Base-by-base conservation (phyloP, 176 grass and related monocot species). In the Oropetium thomaeum region DNA sequence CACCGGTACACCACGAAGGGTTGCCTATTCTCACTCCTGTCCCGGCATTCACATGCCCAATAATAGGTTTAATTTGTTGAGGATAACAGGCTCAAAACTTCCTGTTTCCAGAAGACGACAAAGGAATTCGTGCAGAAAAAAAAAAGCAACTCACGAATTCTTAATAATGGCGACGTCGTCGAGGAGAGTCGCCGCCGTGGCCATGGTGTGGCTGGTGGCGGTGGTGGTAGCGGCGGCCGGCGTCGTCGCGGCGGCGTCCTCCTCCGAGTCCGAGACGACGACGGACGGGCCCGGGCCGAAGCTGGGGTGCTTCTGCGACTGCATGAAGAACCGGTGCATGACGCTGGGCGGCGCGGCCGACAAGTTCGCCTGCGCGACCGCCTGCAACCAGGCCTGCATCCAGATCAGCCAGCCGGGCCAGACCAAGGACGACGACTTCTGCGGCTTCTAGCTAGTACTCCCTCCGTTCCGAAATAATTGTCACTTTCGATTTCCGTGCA, bases 301-400 rank as follows among this genome's bases (percentile, higher is more conserved):
- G 71, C 71, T 45, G 17, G 68, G 59, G 38, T 85, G 76, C 69
- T 79, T 41, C 69, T 85, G 83, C 60, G 83, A 79, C 69, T 74
- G 76, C 83, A 75, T 69, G 76, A 80, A 68, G 76, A 80, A 86
- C 70, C 77, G 22, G 62, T 80, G 83, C 70, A 43, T 80, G 76
- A 73, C 83, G 41, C 49, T 80, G 5, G 32, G 40, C 49, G 5
- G 30, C 13, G 42, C 26, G 6, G 69, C 77, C 0, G 38, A 37
- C 77, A 81, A 75, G 54, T 3, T 35, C 54, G 57, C 52, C 62
- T 86, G 83, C 70, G 70, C 70, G 25, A 6, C 3, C 5, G 77
- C 70, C 51, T 75, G 77, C 77, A 75, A 32, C 70, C 42, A 80
- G 12, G 77, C 62, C 43, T 81, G 63, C 53, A 2, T 10, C 42